phyloP scores from a whole-genome alignment of 2,329 filamentous ascomycete species.

The Claviceps spartinae region DNA sequence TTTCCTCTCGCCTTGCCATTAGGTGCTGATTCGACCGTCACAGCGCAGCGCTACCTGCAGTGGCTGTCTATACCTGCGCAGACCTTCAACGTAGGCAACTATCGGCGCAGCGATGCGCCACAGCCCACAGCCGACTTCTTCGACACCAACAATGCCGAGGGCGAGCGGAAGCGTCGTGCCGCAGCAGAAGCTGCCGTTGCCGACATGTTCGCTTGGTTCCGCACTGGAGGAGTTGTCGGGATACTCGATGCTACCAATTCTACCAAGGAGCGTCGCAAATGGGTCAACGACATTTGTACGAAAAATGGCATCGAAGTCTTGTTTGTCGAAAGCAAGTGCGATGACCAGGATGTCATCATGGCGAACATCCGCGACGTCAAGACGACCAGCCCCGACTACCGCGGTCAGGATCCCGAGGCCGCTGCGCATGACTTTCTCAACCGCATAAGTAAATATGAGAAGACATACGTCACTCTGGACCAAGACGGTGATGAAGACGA shows the following conservation, averaged over 20 bases:
- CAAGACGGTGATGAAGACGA: conserved; percentile 65
- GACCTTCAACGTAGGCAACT: conserved; percentile 95
- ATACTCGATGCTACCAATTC: conserved; percentile 96
- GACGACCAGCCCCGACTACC: conserved; percentile 88
- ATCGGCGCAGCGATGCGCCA: conserved; percentile 78
- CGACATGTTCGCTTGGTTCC: conserved; percentile 94
- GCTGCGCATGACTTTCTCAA: conserved; percentile 87
- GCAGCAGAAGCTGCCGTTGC: conserved; percentile 83
- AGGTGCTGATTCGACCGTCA: conserved; percentile 4
- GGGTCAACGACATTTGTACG: conserved; percentile 73
- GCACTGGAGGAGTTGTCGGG: conserved; percentile 66
- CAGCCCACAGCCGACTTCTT: conserved; percentile 93
- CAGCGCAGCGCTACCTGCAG: conserved; percentile 83
- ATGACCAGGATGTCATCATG: conserved; percentile 93
- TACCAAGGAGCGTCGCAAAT: conserved; percentile 75
- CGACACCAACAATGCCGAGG: conserved; percentile 77
- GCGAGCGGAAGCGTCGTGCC: conserved; percentile 74
- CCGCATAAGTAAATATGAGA: conserved; percentile 93
- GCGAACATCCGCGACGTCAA: conserved; percentile 97
- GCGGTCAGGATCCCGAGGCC: conserved; percentile 81
- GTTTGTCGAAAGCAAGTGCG: conserved; percentile 94
- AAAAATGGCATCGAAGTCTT: conserved; percentile 73
- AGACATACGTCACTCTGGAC: conserved; percentile 88
- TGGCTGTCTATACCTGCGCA: conserved; percentile 92
- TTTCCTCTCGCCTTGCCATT: background rate